phyloP scores from a whole-genome alignment of 371 early-diverging fungal genomes.

The Mucor plumbeus region DNA sequence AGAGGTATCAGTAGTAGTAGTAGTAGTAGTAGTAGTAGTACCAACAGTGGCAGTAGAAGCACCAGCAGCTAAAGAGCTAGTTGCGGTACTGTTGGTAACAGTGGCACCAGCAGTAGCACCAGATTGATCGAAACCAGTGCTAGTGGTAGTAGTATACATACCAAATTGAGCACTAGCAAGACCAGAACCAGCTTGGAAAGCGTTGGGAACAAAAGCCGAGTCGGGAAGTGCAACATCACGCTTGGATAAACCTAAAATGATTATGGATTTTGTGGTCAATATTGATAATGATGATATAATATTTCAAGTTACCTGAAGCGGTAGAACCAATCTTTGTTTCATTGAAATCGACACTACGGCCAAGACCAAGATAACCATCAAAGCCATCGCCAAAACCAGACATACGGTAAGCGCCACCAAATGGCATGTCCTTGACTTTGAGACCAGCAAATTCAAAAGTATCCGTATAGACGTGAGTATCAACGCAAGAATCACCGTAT shows the following conservation, averaged over 20 bases:
- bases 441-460: constrained; percentile 46
- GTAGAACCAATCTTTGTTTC: constrained; percentile 28
- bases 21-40: constrained; percentile 4
- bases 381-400: constrained; percentile 50
- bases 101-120: constrained; percentile 11
- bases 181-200: constrained; percentile 44
- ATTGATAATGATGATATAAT: constrained; percentile 7
- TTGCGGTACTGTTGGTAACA: constrained; percentile 6
- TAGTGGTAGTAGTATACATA: constrained; percentile 38
- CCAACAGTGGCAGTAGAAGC: background rate
- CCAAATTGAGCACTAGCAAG: constrained; percentile 47
- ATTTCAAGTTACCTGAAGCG: constrained; percentile 14
- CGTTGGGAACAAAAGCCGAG: constrained; percentile 49
- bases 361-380: constrained; percentile 56
- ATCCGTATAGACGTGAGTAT: constrained; percentile 46
- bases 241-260: constrained; percentile 30
- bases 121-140: constrained; percentile 32
- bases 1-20: constrained; percentile 1
- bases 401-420: constrained; percentile 55
- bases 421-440: constrained; percentile 42
- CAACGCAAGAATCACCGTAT: constrained; percentile 50
- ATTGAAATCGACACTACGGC: constrained; percentile 45
- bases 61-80: constrained; percentile 4
- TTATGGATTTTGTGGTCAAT: background rate
- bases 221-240: constrained; percentile 30